phyloP scores from a whole-genome alignment of 805 yeast species.

The Trichomonascus vanleenenianus region DNA sequence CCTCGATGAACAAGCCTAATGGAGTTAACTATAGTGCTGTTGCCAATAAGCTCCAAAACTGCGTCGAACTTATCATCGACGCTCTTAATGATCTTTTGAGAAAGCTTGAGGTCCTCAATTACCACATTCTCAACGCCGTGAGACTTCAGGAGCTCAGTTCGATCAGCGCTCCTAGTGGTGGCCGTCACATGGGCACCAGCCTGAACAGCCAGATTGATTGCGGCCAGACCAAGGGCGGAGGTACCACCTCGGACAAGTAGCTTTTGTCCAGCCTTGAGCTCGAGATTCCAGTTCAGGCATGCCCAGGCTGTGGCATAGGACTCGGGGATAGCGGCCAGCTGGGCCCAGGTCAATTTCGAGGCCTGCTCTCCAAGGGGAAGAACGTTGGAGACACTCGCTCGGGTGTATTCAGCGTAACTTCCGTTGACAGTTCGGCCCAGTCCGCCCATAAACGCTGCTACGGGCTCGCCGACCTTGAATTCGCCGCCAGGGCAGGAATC shows the following conservation, averaged over 20 bases:
- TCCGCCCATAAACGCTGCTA: constrained; percentile 9
- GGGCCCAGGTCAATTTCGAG: constrained; percentile 6
- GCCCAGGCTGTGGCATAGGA: constrained; percentile 6
- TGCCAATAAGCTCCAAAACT: constrained; percentile 6
- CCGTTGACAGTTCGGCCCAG: constrained; percentile 7
- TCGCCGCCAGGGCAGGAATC: constrained; percentile 9
- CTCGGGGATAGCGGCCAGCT: constrained; percentile 8
- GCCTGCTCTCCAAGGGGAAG: background rate
- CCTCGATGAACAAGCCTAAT: background rate
- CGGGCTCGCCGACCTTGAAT: constrained; percentile 3
- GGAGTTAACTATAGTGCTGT: constrained; percentile 7
- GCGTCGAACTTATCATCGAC: constrained; percentile 2
- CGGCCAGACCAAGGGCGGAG: constrained; percentile 6
- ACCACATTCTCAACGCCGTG: constrained; percentile 1
- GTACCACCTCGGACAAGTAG: constrained; percentile 7
- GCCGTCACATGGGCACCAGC: constrained; percentile 5
- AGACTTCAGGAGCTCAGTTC: background rate
- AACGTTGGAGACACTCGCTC: constrained; percentile 1
- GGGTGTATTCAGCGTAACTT: constrained; percentile 5
- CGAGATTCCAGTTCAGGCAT: constrained; percentile 2
- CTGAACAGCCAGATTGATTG: constrained; percentile 3
- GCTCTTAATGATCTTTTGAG: background rate
- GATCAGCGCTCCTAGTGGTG: constrained; percentile 1
- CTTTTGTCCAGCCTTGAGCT: constrained; percentile 2
- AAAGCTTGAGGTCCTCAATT: background rate